A percentile compares a stretch with the other conserved stretches of the same genome.
Evolutionary conservation across 2,329 filamentous ascomycete species (phyloP).

Genomic region (Epichloe typhina): DNA sequence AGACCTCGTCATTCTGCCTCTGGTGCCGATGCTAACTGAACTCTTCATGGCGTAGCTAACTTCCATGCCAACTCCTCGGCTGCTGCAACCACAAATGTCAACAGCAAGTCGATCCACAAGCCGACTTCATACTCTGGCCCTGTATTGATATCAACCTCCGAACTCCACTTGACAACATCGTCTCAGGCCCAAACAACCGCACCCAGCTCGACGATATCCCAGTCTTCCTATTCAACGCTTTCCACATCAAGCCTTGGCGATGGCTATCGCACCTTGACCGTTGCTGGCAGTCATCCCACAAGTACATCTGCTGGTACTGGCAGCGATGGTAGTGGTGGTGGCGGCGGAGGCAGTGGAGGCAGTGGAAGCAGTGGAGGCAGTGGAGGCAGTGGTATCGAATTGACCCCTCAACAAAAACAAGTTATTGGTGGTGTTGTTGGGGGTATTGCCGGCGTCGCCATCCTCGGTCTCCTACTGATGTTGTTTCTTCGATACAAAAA

Average conservation of each 20-base stretch:
- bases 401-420: constrained; percentile 22
- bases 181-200: neutral
- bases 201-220: neutral
- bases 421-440: constrained; percentile 45
- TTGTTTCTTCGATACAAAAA: constrained; percentile 44
- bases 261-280: neutral
- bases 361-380: neutral
- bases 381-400: constrained; percentile 9
- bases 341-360: neutral
- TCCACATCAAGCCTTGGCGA: neutral
- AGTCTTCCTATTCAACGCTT: neutral
- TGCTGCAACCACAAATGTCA: neutral
- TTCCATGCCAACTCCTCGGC: constrained; percentile 5
- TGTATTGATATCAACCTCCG: neutral
- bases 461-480: constrained; percentile 41
- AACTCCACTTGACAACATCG: neutral
- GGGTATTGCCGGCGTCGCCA: constrained; percentile 42
- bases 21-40: neutral
- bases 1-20: neutral
- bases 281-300: neutral
- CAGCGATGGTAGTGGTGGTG: neutral
- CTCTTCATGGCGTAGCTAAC: neutral
- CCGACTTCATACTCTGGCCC: neutral
- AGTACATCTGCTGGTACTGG: neutral
- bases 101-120: constrained; percentile 3